Conservation (phyloP, 2,329 filamentous ascomycete genomes). For the Colletotrichum trifolii region DNA sequence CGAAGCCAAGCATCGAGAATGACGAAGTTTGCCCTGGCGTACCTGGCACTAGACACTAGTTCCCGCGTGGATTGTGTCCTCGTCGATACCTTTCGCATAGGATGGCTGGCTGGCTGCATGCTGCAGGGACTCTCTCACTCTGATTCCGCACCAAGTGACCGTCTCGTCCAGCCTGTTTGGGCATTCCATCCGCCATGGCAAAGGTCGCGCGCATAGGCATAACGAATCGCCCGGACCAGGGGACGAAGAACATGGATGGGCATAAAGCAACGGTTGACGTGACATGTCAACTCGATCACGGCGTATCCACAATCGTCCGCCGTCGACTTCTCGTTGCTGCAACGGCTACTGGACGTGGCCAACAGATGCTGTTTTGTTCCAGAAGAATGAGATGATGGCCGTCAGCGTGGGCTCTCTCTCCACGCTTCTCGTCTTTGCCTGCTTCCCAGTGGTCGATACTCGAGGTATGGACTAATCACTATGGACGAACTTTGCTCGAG, state of each 20-base stretch:
- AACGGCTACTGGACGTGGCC: conserved; percentile 8
- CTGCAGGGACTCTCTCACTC: conserved; percentile 18
- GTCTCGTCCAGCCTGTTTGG: not conserved
- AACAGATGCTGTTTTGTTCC: conserved; percentile 19
- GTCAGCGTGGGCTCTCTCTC: conserved; percentile 17
- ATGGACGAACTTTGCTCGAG: conserved; percentile 20
- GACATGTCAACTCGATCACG: conserved; percentile 28
- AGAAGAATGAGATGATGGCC: conserved; percentile 33
- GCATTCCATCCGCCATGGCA: not conserved
- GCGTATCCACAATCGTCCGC: conserved; percentile 26
- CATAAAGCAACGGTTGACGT: conserved; percentile 2
- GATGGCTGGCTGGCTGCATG: conserved; percentile 22
- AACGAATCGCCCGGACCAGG: conserved; percentile 6
- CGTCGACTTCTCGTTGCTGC: conserved; percentile 13
- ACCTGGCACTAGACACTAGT: conserved; percentile 31
- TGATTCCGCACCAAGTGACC: not conserved
- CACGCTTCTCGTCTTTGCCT: not conserved
- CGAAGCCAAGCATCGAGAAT: conserved; percentile 8
- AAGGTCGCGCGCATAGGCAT: conserved; percentile 6
- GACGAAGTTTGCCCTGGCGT: conserved; percentile 33
- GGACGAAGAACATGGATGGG: not conserved
- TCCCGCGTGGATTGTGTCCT: conserved; percentile 12
- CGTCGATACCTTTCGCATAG: conserved; percentile 3
- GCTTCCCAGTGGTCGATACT: not conserved
- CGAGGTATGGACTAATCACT: not conserved